phyloP scores from a whole-genome alignment of 345 rosid genomes.

The Populus pruinosa region DNA sequence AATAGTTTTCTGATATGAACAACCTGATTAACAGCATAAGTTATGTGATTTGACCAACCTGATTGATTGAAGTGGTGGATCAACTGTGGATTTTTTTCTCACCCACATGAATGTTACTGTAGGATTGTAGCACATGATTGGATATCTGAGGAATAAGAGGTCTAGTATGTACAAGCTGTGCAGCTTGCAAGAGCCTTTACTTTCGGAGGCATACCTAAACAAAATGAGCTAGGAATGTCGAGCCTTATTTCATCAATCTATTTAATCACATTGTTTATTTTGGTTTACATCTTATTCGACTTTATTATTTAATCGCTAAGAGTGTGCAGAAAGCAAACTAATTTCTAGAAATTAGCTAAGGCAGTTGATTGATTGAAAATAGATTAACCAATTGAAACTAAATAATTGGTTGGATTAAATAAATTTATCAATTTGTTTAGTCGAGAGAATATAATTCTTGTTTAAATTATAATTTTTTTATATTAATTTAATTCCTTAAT shows the following conservation, averaged over 20 bases:
- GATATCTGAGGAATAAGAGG: no score
- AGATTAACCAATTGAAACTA: accelerated
- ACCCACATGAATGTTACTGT: background rate
- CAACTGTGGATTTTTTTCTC: background rate
- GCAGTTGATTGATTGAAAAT: accelerated
- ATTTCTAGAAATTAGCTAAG: no score
- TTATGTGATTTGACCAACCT: background rate
- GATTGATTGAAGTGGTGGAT: background rate
- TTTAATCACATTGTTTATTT: background rate
- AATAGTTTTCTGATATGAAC: background rate
- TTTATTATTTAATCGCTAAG: background rate
- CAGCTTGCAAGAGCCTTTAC: background rate
- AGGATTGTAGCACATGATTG: background rate
- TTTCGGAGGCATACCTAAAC: background rate
- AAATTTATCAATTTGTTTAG: accelerated
- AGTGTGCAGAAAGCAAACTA: accelerated
- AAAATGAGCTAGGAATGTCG: background rate
- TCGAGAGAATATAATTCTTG: no score
- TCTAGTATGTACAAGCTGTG: background rate
- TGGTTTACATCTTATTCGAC: background rate
- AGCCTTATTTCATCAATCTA: background rate
- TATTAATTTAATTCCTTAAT: no score
- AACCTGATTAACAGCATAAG: background rate
- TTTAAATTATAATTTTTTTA: accelerated
- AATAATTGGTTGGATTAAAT: no score